Conservation (phyloP, 176 grass and related monocot species). For the Juncus effusus region DNA sequence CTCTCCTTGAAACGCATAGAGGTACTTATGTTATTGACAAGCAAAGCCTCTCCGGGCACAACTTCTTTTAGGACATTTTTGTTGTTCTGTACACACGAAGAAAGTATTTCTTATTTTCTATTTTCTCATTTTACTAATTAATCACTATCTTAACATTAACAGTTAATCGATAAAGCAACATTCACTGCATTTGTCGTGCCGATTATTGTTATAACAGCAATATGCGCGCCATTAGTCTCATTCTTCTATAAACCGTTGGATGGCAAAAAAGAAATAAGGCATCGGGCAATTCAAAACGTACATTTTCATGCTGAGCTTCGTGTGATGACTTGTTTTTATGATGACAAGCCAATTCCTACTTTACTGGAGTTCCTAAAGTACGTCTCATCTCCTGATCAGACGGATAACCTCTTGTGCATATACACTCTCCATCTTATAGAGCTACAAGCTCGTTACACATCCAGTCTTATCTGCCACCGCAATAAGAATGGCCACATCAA, state of each 20-base stretch:
- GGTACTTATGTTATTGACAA: too few species aligned
- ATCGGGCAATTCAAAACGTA: slow-evolving; percentile 26
- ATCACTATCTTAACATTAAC: neutral
- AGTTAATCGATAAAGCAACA: slow-evolving; percentile 7
- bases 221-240: slow-evolving; percentile 10
- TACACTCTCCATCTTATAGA: slow-evolving; percentile 38
- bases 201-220: neutral
- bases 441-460: slow-evolving; percentile 16
- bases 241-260: slow-evolving; percentile 31
- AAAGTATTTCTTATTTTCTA: too few species aligned
- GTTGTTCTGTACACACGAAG: too few species aligned
- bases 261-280: neutral
- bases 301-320: slow-evolving; percentile 21
- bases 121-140: too few species aligned
- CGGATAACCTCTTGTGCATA: slow-evolving; percentile 5
- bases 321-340: slow-evolving; percentile 16
- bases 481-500: slow-evolving; percentile 27
- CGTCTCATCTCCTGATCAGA: slow-evolving; percentile 3
- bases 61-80: too few species aligned
- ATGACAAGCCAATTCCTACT: slow-evolving; percentile 22
- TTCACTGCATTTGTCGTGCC: slow-evolving; percentile 13
- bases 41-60: too few species aligned
- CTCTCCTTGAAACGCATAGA: neutral
- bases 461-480: slow-evolving; percentile 33
- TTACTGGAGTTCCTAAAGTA: slow-evolving; percentile 26